Evolutionary conservation across 495 filamentous ascomycete species (phyloP), one percentile per base, ranked within the genome.

Genomic region (Xylaria cubensis): DNA sequence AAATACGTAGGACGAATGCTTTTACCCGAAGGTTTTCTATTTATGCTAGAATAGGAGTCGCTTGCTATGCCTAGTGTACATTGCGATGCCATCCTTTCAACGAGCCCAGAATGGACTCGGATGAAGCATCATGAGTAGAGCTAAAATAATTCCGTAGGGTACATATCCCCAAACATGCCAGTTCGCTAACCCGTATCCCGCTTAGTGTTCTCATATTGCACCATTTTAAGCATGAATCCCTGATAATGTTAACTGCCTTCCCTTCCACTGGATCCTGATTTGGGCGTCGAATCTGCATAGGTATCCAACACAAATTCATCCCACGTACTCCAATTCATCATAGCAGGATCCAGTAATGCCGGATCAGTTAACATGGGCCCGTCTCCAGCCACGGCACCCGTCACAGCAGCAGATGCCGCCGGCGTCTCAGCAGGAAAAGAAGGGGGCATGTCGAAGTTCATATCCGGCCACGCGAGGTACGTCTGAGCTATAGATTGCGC

Each of bases 301-400:
- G 80, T 77, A 29, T 81, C 80, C 26, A 46, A 58, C 29, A 81
- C 73, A 53, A 81, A 81, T 29, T 81, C 80, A 32, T 81, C 74
- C 80, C 80, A 81, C 4, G 74, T 74, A 24, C 74, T 74, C 80
- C 76, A 77, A 50, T 80, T 74, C 74, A 71, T 77, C 74, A 55
- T 68, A 29, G 56, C 39, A 34, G 65, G 66, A 9, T 69, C 42
- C 2, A 44, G 50, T 6, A 58, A 34, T 4, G n/a, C 39, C 9
- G 50, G 36, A n/a, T 69, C 51, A 8, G 19, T 21, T 5, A 48
- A 26, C 10, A 24, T 41, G 19, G 48, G n/a, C 26, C 32, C 50
- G 1, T 44, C 32, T 42, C 53, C 41, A 13, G 41, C 12, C 29
- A 19, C 51, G 21, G 51, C 10, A 36, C 29, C 41, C 9, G 55